phyloP scores from a whole-genome alignment of 1,284 basidiomycete species.

The Heterobasidion occidentale region DNA sequence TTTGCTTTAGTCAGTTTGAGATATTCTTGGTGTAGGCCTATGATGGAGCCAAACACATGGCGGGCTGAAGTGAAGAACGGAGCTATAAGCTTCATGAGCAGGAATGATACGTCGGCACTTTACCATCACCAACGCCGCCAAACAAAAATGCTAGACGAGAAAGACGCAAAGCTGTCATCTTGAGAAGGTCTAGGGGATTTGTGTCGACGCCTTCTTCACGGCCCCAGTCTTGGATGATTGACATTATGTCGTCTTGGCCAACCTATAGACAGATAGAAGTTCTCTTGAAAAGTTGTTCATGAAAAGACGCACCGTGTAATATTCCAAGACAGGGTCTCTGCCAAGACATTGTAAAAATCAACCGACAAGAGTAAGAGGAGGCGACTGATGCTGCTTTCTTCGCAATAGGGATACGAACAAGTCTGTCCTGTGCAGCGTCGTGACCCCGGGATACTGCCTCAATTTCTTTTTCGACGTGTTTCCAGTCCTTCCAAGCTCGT shows the following conservation, averaged over 20 bases:
- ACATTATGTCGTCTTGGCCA: background rate
- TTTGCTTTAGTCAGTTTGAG: conserved; percentile 6
- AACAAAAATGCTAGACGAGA: background rate
- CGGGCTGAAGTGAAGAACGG: conserved; percentile 3
- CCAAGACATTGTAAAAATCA: background rate
- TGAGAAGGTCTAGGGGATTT: background rate
- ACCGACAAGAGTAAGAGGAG: background rate
- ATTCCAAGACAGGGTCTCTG: background rate
- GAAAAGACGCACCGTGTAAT: background rate
- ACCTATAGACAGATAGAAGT: background rate
- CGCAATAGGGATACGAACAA: background rate
- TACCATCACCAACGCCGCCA: background rate
- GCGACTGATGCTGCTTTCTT: background rate
- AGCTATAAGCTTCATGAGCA: background rate
- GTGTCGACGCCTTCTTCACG: background rate
- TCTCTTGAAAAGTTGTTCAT: background rate
- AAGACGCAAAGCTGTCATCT: background rate
- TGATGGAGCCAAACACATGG: conserved; percentile 15
- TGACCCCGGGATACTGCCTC: background rate
- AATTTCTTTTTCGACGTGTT: background rate
- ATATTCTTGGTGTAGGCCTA: conserved; percentile 11
- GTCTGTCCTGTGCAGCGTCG: background rate
- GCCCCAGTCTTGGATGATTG: background rate
- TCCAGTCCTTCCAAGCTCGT: background rate
- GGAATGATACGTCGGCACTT: too few species aligned